Base-by-base conservation (phyloP, 176 grass and related monocot genomes). In the Rhipidocladum racemiflorum region DNA sequence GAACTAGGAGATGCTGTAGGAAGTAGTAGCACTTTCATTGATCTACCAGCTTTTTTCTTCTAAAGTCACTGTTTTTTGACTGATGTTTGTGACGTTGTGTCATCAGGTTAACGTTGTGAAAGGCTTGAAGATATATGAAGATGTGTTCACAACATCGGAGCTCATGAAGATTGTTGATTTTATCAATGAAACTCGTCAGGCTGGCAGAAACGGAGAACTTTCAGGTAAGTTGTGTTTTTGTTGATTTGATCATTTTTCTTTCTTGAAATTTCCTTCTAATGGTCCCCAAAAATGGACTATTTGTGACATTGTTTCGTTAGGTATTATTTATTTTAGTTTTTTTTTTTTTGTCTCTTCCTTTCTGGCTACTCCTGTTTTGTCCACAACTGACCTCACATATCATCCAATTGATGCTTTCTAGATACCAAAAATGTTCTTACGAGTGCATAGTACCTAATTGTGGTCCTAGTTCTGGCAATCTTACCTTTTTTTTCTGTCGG, bases 101-200 rank as follows among this genome's bases (percentile, higher is more conserved):
- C 61, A 73, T 59, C 91, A 99, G 97, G 97, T 99, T 77, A 99
- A 99, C n/a, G 89, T 99, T 18, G 93, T 99, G 39, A 99, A 99
- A 79, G 97, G 97, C 39, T 62, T 99, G 68, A 99, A 99, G 91
- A 80, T 96, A 73, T 99, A 96, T 74, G 93, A 99, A 89, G 89
- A 95, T 45, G 92, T 93, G 27, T 95, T 99, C 78, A 96, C 91
- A 39, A 80, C 86, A 66, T 93, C 89, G 1, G 97, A 99, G 91
- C 89, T 99, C 83, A 13, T 90, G 75, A 88, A 84, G 51, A 78
- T 99, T 81, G 81, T 85, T 44, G 93, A 93, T 43, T 99, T 83
- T 44, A 91, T 99, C 54, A 93, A 91, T 59, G 93, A 90, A 81
- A 94, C 95, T 80, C 93, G 93, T 83, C 93, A 89, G 81, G 91